A percentile compares a stretch with the other conserved stretches of the same genome.
Evolutionary conservation across 352 stramenopile species (phyloP).

Genomic region (Phytophthora tubulina): DNA sequence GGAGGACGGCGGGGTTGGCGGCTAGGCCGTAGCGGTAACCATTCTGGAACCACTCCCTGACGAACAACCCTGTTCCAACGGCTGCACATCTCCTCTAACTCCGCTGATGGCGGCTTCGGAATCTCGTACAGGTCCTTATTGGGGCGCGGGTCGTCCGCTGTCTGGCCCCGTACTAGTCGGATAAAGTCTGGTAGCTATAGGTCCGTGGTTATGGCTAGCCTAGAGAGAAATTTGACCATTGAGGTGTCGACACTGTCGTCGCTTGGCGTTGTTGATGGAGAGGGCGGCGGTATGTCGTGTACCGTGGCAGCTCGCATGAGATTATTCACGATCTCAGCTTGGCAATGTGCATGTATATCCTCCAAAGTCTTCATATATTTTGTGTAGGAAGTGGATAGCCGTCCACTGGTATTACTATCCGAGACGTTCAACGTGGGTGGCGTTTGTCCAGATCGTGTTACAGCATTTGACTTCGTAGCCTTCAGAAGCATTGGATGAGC

Average conservation of each 20-base stretch:
- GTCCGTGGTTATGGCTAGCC: not conserved
- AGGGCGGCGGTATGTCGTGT: not conserved
- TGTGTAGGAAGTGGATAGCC: not conserved
- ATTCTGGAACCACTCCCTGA: constrained; percentile 1
- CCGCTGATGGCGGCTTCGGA: not conserved
- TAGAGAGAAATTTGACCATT: not conserved
- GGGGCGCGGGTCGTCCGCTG: not conserved
- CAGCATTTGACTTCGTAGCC: too few relatives aligned
- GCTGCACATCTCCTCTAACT: not conserved
- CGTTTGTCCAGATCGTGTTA: too few relatives aligned
- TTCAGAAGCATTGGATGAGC: too few relatives aligned
- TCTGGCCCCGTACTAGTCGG: constrained; percentile 17
- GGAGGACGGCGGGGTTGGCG: not conserved
- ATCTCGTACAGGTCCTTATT: constrained; percentile 27
- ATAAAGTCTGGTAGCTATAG: constrained; percentile 9
- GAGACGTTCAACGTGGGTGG: too few relatives aligned
- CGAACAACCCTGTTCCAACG: constrained; percentile 18
- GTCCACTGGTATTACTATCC: too few relatives aligned
- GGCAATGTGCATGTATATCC: not conserved
- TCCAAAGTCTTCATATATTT: constrained; percentile 17
- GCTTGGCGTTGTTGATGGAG: not conserved
- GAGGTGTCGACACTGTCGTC: not conserved
- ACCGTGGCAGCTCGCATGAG: not conserved
- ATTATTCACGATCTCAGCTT: constrained; percentile 4
- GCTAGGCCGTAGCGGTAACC: not conserved